phyloP scores from a whole-genome alignment of 2,329 filamentous ascomycete species.

The Hypoxylon sp. region DNA sequence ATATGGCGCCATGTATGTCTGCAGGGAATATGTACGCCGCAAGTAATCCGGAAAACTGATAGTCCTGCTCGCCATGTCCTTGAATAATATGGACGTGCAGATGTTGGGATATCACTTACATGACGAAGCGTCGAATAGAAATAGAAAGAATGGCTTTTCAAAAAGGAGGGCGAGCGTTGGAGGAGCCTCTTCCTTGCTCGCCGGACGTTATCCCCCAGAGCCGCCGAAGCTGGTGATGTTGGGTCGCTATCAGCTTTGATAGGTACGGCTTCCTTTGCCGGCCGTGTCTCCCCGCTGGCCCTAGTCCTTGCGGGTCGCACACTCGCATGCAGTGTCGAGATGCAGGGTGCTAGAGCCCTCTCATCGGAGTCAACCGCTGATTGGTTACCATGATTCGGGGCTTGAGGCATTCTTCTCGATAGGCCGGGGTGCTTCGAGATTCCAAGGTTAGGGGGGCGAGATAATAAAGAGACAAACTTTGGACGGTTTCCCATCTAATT shows the following conservation, averaged over 20 bases:
- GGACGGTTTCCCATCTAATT: not conserved
- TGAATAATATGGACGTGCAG: constrained; percentile 21
- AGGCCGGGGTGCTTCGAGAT: constrained; percentile 3
- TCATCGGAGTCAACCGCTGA: constrained; percentile 19
- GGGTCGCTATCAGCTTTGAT: constrained; percentile 32
- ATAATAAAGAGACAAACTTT: not conserved
- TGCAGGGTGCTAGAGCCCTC: constrained; percentile 28
- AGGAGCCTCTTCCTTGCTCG: constrained; percentile 38
- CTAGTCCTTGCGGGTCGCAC: constrained; percentile 33
- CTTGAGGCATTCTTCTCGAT: constrained; percentile 8
- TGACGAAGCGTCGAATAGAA: constrained; percentile 25
- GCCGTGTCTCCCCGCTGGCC: constrained; percentile 24
- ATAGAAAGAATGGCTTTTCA: constrained; percentile 10
- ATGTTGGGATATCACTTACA: constrained; percentile 30
- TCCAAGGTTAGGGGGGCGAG: not conserved
- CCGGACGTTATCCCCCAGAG: constrained; percentile 35
- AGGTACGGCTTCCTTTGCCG: constrained; percentile 39
- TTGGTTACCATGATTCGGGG: constrained; percentile 17
- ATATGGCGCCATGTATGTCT: not conserved
- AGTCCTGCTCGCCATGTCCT: not conserved
- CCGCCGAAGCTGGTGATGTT: constrained; percentile 37
- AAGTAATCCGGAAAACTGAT: constrained; percentile 1
- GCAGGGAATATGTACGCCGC: constrained; percentile 1
- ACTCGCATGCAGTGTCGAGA: constrained; percentile 30
- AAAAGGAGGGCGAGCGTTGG: constrained; percentile 22